phyloP scores from a whole-genome alignment of 176 grass and related monocot genomes.

The Poa pratensis region DNA sequence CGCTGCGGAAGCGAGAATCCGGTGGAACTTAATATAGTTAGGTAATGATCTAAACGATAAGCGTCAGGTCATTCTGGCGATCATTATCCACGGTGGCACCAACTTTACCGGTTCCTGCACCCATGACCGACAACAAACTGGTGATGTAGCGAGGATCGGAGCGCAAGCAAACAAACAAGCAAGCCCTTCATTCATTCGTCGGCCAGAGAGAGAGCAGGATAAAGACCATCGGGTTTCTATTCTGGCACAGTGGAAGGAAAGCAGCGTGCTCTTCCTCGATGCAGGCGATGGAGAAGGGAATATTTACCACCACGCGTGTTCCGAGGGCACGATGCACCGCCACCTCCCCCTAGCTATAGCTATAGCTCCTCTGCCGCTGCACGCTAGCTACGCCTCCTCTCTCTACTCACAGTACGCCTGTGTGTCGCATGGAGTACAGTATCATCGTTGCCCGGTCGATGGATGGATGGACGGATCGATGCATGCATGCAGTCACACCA shows the following conservation, averaged over 20 bases:
- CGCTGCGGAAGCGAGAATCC: too few species aligned
- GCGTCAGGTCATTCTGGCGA: too few species aligned
- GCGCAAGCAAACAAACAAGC: conserved; percentile 2
- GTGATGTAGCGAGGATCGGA: neutral
- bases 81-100: neutral
- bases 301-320: conserved; percentile 47
- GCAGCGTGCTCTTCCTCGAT: conserved; percentile 28
- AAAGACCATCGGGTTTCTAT: conserved; percentile 32
- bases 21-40: too few species aligned
- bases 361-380: too few species aligned
- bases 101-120: neutral
- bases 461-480: conserved; percentile 42
- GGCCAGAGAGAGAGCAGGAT: conserved; percentile 2
- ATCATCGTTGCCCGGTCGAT: neutral
- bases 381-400: too few species aligned
- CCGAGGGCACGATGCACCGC: conserved; percentile 27
- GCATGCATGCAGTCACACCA: conserved; percentile 26
- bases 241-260: conserved; percentile 36
- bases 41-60: too few species aligned
- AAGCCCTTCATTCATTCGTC: neutral
- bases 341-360: too few species aligned
- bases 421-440: neutral
- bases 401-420: neutral
- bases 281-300: conserved; percentile 25
- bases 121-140: neutral